Evolutionary conservation across 2,329 filamentous ascomycete species (phyloP).

Genomic region (Orbilia ellipsospora): DNA sequence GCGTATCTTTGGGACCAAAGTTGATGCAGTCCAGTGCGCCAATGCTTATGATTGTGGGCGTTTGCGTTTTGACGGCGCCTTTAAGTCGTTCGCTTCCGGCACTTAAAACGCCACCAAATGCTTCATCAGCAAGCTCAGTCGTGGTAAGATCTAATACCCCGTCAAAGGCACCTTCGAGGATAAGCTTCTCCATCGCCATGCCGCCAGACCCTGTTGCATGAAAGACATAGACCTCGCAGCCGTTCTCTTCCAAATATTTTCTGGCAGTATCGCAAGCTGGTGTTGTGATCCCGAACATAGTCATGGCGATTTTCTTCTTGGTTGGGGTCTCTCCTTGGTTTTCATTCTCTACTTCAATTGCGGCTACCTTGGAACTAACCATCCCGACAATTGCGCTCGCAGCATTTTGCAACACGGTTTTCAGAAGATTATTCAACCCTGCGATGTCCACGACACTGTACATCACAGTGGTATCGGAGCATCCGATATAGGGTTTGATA

Average conservation of each 20-base stretch:
- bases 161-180: conserved; percentile 70
- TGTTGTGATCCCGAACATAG: conserved; percentile 81
- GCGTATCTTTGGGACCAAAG: conserved; percentile 69
- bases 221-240: conserved; percentile 70
- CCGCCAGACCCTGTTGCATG: conserved; percentile 77
- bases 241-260: conserved; percentile 65
- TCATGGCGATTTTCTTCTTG: conserved; percentile 71
- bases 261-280: conserved; percentile 71
- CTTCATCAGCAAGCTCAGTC: conserved; percentile 73
- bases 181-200: conserved; percentile 74
- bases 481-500: conserved; percentile 72
- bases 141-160: conserved; percentile 78
- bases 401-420: conserved; percentile 71
- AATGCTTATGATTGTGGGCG: conserved; percentile 69
- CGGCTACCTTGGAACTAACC: conserved; percentile 53
- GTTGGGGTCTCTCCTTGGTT: conserved; percentile 60
- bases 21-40: conserved; percentile 68
- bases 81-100: conserved; percentile 70
- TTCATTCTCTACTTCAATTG: not conserved
- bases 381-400: conserved; percentile 72
- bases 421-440: conserved; percentile 72
- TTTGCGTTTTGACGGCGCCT: conserved; percentile 69
- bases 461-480: conserved; percentile 76
- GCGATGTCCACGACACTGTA: conserved; percentile 78
- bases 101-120: conserved; percentile 73